A percentile compares a stretch with the other conserved stretches of the same genome.
These are phyloP conservation scores for Cyberlindnera meyerae DNA, from an alignment of 805 yeast genomes.

Conservation along the genomic window DNA sequence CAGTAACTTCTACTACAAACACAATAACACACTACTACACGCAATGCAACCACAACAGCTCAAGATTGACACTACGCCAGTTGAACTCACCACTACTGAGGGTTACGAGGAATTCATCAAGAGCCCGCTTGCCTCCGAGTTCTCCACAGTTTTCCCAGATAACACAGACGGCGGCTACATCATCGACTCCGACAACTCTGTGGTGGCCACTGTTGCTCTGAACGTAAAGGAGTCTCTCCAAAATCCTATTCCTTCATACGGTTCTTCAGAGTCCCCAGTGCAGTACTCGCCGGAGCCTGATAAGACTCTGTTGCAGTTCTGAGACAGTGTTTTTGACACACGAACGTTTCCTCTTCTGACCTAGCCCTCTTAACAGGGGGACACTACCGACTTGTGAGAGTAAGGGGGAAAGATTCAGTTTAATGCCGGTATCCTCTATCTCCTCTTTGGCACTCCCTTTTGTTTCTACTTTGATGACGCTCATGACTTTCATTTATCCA, in stretches of 20 bases:
- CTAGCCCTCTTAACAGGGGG: too few relatives aligned
- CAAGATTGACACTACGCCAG: constrained; percentile 29
- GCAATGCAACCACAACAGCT: constrained; percentile 9
- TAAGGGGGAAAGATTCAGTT: too few relatives aligned
- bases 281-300: constrained; percentile 11
- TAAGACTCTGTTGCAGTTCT: constrained; percentile 10
- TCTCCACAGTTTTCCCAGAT: constrained; percentile 33
- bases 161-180: constrained; percentile 34
- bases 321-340: background rate
- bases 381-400: too few relatives aligned
- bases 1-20: background rate
- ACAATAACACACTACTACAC: background rate
- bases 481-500: too few relatives aligned
- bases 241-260: constrained; percentile 14
- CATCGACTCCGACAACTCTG: constrained; percentile 28
- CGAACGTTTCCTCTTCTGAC: too few relatives aligned
- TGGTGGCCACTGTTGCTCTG: constrained; percentile 36
- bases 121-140: constrained; percentile 26
- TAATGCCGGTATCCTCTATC: background rate
- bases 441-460: background rate
- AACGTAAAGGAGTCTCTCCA: constrained; percentile 31
- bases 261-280: constrained; percentile 1
- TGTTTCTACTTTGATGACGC: background rate
- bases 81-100: constrained; percentile 34
- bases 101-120: constrained; percentile 38